phyloP scores from a whole-genome alignment of 306 rosid genomes.

The Acacia acuminata region DNA sequence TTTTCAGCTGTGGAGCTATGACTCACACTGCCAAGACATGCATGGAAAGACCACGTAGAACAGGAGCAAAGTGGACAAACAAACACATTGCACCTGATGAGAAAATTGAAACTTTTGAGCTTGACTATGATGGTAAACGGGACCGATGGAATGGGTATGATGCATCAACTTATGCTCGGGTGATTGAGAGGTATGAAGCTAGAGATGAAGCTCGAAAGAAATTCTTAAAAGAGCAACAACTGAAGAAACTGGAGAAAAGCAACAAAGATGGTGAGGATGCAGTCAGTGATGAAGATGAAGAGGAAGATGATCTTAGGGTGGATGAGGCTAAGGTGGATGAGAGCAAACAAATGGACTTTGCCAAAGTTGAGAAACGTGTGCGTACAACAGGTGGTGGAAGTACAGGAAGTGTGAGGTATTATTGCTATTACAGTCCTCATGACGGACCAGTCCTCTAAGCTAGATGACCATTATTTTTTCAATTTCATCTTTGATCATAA shows the following conservation, averaged over 20 bases:
- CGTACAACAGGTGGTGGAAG: slow-evolving; percentile 82
- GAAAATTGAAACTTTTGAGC: slow-evolving; percentile 60
- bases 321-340: slow-evolving; percentile 83
- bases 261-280: slow-evolving; percentile 44
- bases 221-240: slow-evolving; percentile 51
- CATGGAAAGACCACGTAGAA: slow-evolving; percentile 56
- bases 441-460: background rate
- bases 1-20: slow-evolving; percentile 57
- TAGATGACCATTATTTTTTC: background rate
- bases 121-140: slow-evolving; percentile 66
- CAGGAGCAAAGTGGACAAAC: slow-evolving; percentile 60
- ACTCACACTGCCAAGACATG: slow-evolving; percentile 56
- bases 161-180: slow-evolving; percentile 56
- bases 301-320: slow-evolving; percentile 56
- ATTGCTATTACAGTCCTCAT: background rate
- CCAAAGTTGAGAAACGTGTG: slow-evolving; percentile 80
- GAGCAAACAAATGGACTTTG: slow-evolving; percentile 77
- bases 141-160: slow-evolving; percentile 75
- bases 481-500: background rate
- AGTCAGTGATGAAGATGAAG: slow-evolving; percentile 55
- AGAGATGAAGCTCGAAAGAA: slow-evolving; percentile 64
- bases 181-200: slow-evolving; percentile 59
- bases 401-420: slow-evolving; percentile 69
- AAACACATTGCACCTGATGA: slow-evolving; percentile 70
- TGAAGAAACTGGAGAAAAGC: slow-evolving; percentile 57